Evolutionary conservation across 345 rosid genomes (phyloP), one percentile per base, ranked within the genome.

Genomic region (Chamaenerion angustifolium): DNA sequence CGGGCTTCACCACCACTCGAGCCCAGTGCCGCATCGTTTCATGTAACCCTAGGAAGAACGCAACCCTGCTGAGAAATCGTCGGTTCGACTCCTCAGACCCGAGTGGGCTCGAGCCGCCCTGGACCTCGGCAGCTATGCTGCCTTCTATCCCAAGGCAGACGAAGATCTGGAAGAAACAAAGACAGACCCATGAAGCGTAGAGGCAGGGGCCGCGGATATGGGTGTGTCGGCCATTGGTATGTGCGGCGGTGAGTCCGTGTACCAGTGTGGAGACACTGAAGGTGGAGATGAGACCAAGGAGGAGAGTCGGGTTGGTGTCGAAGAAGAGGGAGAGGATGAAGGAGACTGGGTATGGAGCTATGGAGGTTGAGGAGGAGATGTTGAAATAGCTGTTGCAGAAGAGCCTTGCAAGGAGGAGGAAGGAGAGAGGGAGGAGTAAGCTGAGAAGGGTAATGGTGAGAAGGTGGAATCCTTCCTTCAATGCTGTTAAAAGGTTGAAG

Each of bases 401-500:
- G 18, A 65, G 64, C 23, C 69, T 54, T 6, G 64, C 57, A 4
- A 45, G 56, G 48, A 65, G 57, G 23, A 65, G 69, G 51, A 65
- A 65, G 3, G 69, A 59, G 48, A 65, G 64, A 16, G 69, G 69
- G 9, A 59, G 69, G 37, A 65, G 15, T 16, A 65, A 64, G 54
- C 55, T 27, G 42, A 65, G 64, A 23, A 65, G 69, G 2, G 64
- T 60, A 0, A 49, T 45, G 6, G 69, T 16, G 43, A 55, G 42
- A 56, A 65, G n/a, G 52, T 65, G 60, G 51, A 65, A 59, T 8
- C 53, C 49, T 18, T 61, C 65, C 42, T 14, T 54, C 43, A 61
- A 37, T 18, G 31, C 43, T 43, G 16, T 42, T 12, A 13, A 15
- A 13, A 57, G 46, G 19, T 45, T 11, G 13, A 17, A 52, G 44